Percentiles rank a stretch among this genome's conserved stretches.
These are phyloP conservation scores for Acanthamoeba polyphaga DNA, from an alignment of 208 protist species.

Conservation along the genomic window DNA sequence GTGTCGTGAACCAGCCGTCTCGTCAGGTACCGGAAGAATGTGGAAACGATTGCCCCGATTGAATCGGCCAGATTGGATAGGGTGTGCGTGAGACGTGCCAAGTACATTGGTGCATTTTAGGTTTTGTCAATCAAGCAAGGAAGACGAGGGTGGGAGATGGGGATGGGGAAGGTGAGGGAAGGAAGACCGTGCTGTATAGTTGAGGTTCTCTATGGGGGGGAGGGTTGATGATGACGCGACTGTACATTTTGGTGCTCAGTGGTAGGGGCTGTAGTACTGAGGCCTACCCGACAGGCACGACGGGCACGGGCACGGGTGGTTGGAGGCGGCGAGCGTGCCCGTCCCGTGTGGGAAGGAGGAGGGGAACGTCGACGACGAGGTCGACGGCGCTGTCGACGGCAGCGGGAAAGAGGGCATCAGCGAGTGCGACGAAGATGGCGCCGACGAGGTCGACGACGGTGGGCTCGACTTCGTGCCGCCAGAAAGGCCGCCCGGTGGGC, in stretches of 20 bases:
- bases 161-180: background rate
- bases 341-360: background rate
- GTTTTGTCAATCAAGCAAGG: background rate
- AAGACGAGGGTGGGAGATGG: background rate
- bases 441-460: background rate
- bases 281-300: background rate
- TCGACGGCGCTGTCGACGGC: background rate
- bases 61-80: too few relatives aligned
- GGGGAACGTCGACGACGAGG: background rate
- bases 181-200: background rate
- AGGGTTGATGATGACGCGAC: background rate
- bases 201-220: background rate
- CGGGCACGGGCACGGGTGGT: conserved; percentile 5
- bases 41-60: too few relatives aligned
- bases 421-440: background rate
- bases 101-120: too few relatives aligned
- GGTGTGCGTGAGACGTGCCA: too few relatives aligned
- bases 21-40: too few relatives aligned
- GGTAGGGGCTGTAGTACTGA: background rate
- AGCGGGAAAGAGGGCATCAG: background rate
- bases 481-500: background rate
- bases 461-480: background rate
- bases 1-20: too few relatives aligned
- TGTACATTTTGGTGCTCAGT: background rate
- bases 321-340: background rate